phyloP scores from a whole-genome alignment of 257 asterid species.

The Pogostemon cablin region DNA sequence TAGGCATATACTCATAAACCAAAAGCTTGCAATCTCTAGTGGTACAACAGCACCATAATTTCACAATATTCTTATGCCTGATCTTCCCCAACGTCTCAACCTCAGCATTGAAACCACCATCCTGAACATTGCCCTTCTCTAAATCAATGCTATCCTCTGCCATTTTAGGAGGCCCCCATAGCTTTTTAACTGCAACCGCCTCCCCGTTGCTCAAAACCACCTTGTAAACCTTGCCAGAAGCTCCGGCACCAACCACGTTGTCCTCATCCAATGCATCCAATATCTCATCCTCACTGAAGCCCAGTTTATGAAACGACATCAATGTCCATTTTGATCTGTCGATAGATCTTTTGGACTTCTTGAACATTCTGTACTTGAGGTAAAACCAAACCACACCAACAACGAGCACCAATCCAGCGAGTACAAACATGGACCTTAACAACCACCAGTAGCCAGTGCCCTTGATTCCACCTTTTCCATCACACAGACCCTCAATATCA shows the following conservation, averaged over 20 bases:
- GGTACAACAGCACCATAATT: conserved; percentile 87
- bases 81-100: conserved; percentile 89
- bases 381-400: conserved; percentile 72
- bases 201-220: conserved; percentile 82
- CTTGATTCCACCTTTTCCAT: conserved; percentile 46
- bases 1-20: conserved; percentile 97
- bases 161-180: conserved; percentile 64
- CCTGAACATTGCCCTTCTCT: conserved; percentile 60
- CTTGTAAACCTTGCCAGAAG: conserved; percentile 96
- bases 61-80: conserved; percentile 89
- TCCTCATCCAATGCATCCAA: conserved; percentile 83
- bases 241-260: conserved; percentile 88
- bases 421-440: conserved; percentile 57
- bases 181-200: conserved; percentile 85
- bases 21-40: conserved; percentile 79
- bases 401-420: conserved; percentile 66
- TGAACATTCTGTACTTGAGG: conserved; percentile 56
- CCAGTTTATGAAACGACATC: conserved; percentile 92
- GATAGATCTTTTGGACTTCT: conserved; percentile 45
- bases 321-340: conserved; percentile 91
- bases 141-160: conserved; percentile 56
- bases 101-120: conserved; percentile 73
- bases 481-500: conserved; percentile 74
- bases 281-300: conserved; percentile 80
- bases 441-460: conserved; percentile 62